These are phyloP conservation scores for Micractinium conductrix DNA, from an alignment of 139 green algal genomes.

Conservation along the genomic window DNA sequence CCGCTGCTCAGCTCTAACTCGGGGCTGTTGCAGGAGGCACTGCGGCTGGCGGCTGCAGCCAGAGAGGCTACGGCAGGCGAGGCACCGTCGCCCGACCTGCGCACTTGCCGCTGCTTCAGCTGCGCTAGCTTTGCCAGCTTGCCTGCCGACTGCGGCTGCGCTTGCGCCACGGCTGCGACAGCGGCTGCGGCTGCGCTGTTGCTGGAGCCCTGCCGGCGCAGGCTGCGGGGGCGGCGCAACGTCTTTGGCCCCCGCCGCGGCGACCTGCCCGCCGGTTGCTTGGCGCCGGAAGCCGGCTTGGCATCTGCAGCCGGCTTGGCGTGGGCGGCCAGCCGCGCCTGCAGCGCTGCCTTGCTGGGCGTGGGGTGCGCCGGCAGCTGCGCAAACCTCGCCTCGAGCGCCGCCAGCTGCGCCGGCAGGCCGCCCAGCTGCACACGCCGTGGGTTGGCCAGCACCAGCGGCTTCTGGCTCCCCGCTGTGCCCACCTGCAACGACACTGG, in stretches of 20 bases:
- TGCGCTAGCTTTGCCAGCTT: constrained; percentile 3
- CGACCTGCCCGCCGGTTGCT: neutral
- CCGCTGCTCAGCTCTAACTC: neutral
- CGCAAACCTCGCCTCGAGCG: constrained; percentile 12
- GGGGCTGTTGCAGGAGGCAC: neutral
- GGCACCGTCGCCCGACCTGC: neutral
- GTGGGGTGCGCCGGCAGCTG: neutral
- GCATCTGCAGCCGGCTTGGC: neutral
- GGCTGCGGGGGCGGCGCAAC: no score
- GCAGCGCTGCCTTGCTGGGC: neutral
- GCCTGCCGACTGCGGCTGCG: neutral
- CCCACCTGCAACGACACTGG: neutral
- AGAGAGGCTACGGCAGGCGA: neutral
- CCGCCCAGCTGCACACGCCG: neutral
- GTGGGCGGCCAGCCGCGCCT: neutral
- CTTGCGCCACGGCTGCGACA: no score
- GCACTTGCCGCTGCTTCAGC: constrained; percentile 3
- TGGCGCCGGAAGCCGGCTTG: neutral
- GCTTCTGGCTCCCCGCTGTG: neutral
- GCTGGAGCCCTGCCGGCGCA: no score
- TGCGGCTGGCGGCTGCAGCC: neutral
- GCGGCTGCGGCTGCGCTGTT: no score
- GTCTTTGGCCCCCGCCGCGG: no score
- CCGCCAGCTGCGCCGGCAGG: constrained; percentile 5
- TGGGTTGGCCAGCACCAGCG: neutral